Evolutionary conservation across 2,329 filamentous ascomycete species (phyloP), one percentile per base, ranked within the genome.

Genomic region (Fusarium luffae): DNA sequence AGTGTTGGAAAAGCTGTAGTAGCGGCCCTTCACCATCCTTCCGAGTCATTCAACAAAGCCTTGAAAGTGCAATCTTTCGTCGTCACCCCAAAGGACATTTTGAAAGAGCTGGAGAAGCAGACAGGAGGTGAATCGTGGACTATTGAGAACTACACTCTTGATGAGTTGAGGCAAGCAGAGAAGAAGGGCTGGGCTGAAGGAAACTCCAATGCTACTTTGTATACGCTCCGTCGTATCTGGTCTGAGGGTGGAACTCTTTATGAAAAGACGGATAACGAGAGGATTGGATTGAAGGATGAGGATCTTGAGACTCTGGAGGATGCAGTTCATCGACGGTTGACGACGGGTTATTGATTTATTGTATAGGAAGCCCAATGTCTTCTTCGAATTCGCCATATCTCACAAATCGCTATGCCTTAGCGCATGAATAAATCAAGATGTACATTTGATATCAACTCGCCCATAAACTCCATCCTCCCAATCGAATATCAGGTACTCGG

Each of bases 31-130:
- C 82, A 82, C 18, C 86, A 89, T 61, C 87, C 88, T 4, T 78
- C 84, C 12, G 81, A 78, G 8, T 82, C 87, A 1, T 82, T 82
- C 34, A 86, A 87, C 68, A 84, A 85, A 55, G 85, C 87, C 0
- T 79, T 93, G 34, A 90, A 88, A 61, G 89, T 93, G 3, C 90
- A 93, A 74, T 93, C 90, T 0, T 93, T 93, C 69, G 89, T 90
- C 0, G 85, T 86, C 4, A 92, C 88, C 0, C 86, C 89, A 0
- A 83, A 86, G 11, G 79, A 88, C 27, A 89, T 93, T 21, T 75
- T 92, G 21, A 82, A 82, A n/a, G 90, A 92, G 75, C 92, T 90
- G 71, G 88, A 92, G 79, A 86, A 82, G 69, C 90, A 92, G 77
- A 90, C 88, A 0, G 86, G 85, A 6, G 78, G 79, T 16, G 80